Evolutionary conservation across 2,329 filamentous ascomycete genomes (phyloP), one percentile per base, ranked within the genome.

Genomic region (Sporothrix mexicana): DNA sequence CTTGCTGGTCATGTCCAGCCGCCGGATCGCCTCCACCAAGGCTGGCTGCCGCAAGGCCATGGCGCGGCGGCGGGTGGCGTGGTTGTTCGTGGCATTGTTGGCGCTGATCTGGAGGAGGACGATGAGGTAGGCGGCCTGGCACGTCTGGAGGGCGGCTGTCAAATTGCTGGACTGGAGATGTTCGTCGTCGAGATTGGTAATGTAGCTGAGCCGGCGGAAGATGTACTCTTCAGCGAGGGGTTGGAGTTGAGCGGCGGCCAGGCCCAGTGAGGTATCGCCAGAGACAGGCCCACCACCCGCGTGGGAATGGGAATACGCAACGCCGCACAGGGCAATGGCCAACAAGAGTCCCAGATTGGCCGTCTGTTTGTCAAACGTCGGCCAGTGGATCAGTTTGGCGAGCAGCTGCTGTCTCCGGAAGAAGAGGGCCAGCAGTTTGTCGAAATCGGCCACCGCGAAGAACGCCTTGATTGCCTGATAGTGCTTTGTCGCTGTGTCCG

Each of bases 311-410:
- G 43, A 49, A 10, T 67, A 67, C 4, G 62, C 62, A 2, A 51
- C 62, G 12, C 62, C 62, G 20, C 62, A 67, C 13, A 67, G 20
- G 6, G 62, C 62, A 67, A 67, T 67, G 43, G 62, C 62, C 23
- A 67, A 7, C n/a, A 67, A 10, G 20, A 67, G 20, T 1, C 20
- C 23, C 1, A n/a, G 3, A 7, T 67, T 45, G 43, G 8, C 17
- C 9, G 1, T 7, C 10, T 15, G 20, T 2, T 43, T 20, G 20
- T 67, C 62, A 51, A 67, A 51, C 12, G 62, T 67, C 13, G 62
- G 43, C 62, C 62, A 67, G 20, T 67, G 62, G 41, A 67, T 67
- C 45, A 67, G 17, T 45, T 64, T 67, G 43, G 62, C 62, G n/a
- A 67, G 23, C 10, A 67, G 62, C 43, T 67, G 62, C 43, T 67